A percentile compares a stretch with the other conserved stretches of the same genome.
Evolutionary conservation across 495 filamentous ascomycete genomes (phyloP).

Genomic region (Talaromyces liani): DNA sequence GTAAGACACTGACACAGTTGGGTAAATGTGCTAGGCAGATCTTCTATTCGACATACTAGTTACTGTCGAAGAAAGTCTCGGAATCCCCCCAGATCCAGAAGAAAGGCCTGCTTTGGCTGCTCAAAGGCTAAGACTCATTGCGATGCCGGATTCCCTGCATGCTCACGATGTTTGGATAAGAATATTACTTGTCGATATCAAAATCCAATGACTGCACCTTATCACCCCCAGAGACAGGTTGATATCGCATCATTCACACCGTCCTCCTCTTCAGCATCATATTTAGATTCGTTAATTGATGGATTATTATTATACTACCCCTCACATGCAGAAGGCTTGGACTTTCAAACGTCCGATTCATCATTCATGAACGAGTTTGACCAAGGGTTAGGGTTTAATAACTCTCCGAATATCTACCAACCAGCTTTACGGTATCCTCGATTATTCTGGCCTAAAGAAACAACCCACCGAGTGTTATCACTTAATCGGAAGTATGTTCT

Average conservation of each 20-base stretch:
- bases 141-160: background rate
- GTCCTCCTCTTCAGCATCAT: background rate
- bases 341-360: background rate
- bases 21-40: background rate
- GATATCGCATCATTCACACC: background rate
- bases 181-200: slow-evolving; percentile 3
- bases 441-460: background rate
- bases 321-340: background rate
- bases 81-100: background rate
- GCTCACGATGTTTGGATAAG: background rate
- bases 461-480: background rate
- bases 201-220: background rate
- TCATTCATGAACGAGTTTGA: background rate
- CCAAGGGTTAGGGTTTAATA: background rate
- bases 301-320: background rate
- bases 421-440: background rate
- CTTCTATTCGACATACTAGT: slow-evolving; percentile 1
- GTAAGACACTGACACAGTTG: background rate
- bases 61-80: slow-evolving; percentile 4
- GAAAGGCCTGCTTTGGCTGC: background rate
- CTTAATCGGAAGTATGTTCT: background rate
- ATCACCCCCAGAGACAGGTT: background rate
- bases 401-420: background rate
- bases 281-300: background rate
- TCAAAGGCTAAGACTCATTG: slow-evolving; percentile 1